A percentile compares a stretch with the other conserved stretches of the same genome.
These are phyloP conservation scores for Oenanthe javanica DNA, from an alignment of 140 eudicot species.

Conservation along the genomic window DNA sequence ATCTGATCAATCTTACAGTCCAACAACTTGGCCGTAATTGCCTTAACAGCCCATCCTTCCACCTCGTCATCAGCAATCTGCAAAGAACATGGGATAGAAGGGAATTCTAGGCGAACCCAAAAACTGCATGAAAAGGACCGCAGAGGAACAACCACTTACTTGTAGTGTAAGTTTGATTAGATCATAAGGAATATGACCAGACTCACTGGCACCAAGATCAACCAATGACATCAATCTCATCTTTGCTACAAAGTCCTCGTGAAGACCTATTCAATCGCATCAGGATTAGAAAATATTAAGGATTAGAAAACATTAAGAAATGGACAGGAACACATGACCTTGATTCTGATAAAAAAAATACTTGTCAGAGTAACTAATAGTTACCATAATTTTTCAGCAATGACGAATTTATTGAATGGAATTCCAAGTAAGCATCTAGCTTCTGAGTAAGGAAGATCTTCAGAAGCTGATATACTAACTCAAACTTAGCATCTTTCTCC, in stretches of 20 bases:
- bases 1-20: conserved; percentile 89
- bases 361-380: not conserved
- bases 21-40: conserved; percentile 58
- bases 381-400: conserved; percentile 54
- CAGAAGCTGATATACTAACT: no score
- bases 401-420: conserved; percentile 53
- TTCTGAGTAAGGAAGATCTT: conserved; percentile 61
- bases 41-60: conserved; percentile 77
- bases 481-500: conserved; percentile 75
- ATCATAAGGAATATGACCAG: conserved; percentile 59
- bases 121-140: not conserved
- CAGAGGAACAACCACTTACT: conserved; percentile 23
- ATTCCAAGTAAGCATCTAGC: conserved; percentile 56
- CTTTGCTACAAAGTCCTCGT: conserved; percentile 70
- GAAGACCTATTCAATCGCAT: conserved; percentile 53
- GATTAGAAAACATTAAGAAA: not conserved
- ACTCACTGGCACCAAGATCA: conserved; percentile 61
- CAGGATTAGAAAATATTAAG: no score
- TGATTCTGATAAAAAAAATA: no score
- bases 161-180: conserved; percentile 58
- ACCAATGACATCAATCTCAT: conserved; percentile 84
- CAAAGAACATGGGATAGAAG: not conserved
- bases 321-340: not conserved
- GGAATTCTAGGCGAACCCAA: not conserved
- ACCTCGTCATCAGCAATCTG: conserved; percentile 78